Evolutionary conservation across 179 eudicot genomes (phyloP).

Genomic region (Amaranthus tricolor): DNA sequence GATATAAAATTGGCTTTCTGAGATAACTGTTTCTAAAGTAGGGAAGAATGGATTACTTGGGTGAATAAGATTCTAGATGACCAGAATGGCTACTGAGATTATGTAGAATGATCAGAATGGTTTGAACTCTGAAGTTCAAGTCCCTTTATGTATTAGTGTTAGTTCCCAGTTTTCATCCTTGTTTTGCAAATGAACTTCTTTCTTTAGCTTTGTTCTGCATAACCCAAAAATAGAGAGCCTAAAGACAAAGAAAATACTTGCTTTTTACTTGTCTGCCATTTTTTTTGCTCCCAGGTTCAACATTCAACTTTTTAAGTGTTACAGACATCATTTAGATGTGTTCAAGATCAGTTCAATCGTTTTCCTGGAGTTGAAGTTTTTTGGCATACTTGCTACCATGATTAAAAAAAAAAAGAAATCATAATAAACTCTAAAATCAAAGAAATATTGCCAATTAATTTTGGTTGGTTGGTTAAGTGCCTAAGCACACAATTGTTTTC

Average conservation of each 20-base stretch:
- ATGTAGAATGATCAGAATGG: too few relatives aligned
- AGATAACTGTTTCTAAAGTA: too few relatives aligned
- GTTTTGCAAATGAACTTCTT: neutral
- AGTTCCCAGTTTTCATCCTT: neutral
- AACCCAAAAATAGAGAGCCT: neutral
- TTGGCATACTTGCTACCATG: neutral
- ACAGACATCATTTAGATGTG: neutral
- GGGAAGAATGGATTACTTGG: too few relatives aligned
- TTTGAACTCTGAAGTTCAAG: too few relatives aligned
- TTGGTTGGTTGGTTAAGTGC: too few relatives aligned
- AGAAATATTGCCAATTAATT: too few relatives aligned
- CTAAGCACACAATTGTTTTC: too few relatives aligned
- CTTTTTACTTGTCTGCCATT: neutral
- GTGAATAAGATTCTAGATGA: too few relatives aligned
- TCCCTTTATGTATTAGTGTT: neutral
- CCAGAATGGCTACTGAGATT: too few relatives aligned
- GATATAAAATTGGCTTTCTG: too few relatives aligned
- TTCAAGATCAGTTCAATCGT: neutral
- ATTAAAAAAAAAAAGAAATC: neutral
- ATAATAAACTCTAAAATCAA: neutral
- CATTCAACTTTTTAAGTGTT: neutral
- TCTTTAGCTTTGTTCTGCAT: neutral
- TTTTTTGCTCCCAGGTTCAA: neutral
- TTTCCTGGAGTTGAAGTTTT: slow-evolving; percentile 5
- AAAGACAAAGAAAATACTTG: neutral